Percentiles rank a stretch among this genome's conserved stretches.
These are phyloP conservation scores for Chytriomyces sp. DNA, from an alignment of 192 early-diverging fungal genomes.

Conservation along the genomic window DNA sequence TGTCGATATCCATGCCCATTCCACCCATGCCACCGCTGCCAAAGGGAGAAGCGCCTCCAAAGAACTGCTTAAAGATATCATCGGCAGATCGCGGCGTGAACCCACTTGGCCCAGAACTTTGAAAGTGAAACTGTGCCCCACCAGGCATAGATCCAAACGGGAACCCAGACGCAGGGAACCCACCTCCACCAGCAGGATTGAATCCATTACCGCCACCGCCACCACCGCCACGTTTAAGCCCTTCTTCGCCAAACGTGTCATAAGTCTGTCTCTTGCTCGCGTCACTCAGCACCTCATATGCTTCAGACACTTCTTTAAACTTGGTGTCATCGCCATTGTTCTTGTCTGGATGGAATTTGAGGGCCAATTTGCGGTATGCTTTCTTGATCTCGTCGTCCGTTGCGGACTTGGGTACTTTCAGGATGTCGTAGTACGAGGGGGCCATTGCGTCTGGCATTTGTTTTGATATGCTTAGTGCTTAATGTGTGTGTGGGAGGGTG, in stretches of 20 bases:
- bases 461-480: background rate
- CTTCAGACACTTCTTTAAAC: slow-evolving; percentile 72
- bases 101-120: slow-evolving; percentile 56
- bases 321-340: slow-evolving; percentile 76
- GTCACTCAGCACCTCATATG: slow-evolving; percentile 66
- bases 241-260: slow-evolving; percentile 63
- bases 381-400: slow-evolving; percentile 73
- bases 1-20: slow-evolving; percentile 50
- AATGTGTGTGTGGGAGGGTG: background rate
- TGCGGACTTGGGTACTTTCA: slow-evolving; percentile 66
- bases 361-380: slow-evolving; percentile 66
- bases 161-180: slow-evolving; percentile 34
- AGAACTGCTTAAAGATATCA: slow-evolving; percentile 90
- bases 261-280: slow-evolving; percentile 60
- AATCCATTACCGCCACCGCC: slow-evolving; percentile 58
- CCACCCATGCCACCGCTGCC: slow-evolving; percentile 36
- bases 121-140: slow-evolving; percentile 22
- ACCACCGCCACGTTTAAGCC: slow-evolving; percentile 50
- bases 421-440: slow-evolving; percentile 67
- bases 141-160: background rate
- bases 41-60: slow-evolving; percentile 64
- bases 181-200: slow-evolving; percentile 30
- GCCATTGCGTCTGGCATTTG: background rate
- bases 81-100: slow-evolving; percentile 81
- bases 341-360: slow-evolving; percentile 85